These are phyloP conservation scores for Rhodotorula graminis DNA, from an alignment of 768 basidiomycete genomes.

Conservation along the genomic window DNA sequence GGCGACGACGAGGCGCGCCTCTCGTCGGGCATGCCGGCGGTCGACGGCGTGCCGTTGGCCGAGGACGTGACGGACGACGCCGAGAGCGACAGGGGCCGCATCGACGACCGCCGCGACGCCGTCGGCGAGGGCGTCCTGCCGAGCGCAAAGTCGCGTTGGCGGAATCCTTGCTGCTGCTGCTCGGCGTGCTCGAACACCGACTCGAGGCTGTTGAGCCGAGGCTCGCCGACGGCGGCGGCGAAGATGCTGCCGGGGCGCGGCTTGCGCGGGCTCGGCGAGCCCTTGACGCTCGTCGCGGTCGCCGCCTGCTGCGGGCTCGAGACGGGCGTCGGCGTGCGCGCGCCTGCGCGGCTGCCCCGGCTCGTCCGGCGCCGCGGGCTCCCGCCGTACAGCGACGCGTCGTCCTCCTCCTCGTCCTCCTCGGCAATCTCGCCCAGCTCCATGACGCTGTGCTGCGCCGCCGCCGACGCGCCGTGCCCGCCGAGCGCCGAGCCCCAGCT, in stretches of 20 bases:
- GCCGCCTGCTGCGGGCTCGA: constrained; percentile 8
- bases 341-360: background rate
- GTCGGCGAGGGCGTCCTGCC: background rate
- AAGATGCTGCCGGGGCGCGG: background rate
- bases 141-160: background rate
- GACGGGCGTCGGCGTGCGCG: constrained; percentile 24
- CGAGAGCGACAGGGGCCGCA: constrained; percentile 38
- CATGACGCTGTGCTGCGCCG: constrained; percentile 35
- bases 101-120: constrained; percentile 11
- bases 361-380: background rate
- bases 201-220: background rate
- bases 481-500: constrained; percentile 23
- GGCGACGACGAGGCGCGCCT: constrained; percentile 15
- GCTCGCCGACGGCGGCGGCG: background rate
- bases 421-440: constrained; percentile 61
- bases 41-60: constrained; percentile 5
- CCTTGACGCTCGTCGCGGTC: background rate
- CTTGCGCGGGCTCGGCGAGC: constrained; percentile 8
- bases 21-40: constrained; percentile 13
- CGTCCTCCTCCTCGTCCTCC: constrained; percentile 79
- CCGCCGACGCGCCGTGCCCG: constrained; percentile 9
- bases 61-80: constrained; percentile 26
- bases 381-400: constrained; percentile 10
- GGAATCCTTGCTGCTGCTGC: background rate
- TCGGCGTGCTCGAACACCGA: background rate